These are phyloP conservation scores for Starmera pachycereana DNA, from an alignment of 805 yeast genomes.

Conservation along the genomic window DNA sequence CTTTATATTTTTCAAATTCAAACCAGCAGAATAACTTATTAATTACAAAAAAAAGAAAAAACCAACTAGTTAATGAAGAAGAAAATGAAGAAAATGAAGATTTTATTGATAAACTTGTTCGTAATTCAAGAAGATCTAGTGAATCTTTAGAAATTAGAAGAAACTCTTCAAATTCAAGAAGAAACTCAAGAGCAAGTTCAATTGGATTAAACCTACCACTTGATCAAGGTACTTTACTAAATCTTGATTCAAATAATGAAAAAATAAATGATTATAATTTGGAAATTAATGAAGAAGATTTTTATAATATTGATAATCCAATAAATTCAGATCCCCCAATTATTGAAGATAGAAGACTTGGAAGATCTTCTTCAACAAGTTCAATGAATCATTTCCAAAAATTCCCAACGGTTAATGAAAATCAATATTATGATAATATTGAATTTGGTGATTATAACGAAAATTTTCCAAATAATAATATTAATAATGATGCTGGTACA, in stretches of 20 bases:
- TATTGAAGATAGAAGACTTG: conserved; percentile 3
- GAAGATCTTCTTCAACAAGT: conserved; percentile 9
- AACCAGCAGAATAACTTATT: no score
- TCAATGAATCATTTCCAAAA: conserved; percentile 1
- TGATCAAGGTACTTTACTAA: neutral
- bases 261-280: conserved; percentile 1
- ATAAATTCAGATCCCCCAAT: neutral
- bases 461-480: neutral
- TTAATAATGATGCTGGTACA: neutral
- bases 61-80: no score
- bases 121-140: conserved; percentile 14
- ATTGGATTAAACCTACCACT: conserved; percentile 10
- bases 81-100: conserved; percentile 6
- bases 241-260: neutral
- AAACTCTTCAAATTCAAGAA: conserved; percentile 14
- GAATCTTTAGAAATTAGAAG: conserved; percentile 16
- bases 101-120: conserved; percentile 15
- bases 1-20: no score
- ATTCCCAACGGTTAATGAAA: conserved; percentile 6
- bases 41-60: no score
- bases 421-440: neutral
- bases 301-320: neutral
- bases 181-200: conserved; percentile 15
- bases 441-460: conserved; percentile 1
- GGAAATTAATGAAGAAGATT: conserved; percentile 8